Conservation (phyloP, 257 asterid genomes). For the Verbena officinalis region DNA sequence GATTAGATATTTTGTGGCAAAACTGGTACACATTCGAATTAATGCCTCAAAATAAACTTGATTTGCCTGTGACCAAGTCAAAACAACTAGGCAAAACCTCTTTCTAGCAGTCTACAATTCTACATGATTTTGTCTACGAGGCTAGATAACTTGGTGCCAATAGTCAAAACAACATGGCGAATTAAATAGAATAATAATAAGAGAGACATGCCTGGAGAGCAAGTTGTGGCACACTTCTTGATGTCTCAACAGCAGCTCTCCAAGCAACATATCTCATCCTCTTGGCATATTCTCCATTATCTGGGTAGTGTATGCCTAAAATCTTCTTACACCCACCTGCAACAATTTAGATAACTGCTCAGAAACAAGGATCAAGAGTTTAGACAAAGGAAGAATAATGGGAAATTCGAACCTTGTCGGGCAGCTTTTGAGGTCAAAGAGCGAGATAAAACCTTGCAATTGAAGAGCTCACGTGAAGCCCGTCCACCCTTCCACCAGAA, state of each 20-base stretch:
- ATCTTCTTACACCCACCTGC: conserved; percentile 90
- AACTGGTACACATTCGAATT: no score
- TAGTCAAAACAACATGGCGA: conserved; percentile 18
- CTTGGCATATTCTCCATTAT: conserved; percentile 76
- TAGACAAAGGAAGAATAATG: conserved; percentile 14
- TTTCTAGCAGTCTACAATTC: no score
- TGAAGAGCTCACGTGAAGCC: conserved; percentile 74
- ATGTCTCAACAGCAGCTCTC: conserved; percentile 93
- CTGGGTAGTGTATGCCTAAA: conserved; percentile 78
- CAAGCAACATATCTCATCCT: conserved; percentile 75
- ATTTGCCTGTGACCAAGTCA: no score
- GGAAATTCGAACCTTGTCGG: conserved; percentile 72
- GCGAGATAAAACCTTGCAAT: conserved; percentile 80
- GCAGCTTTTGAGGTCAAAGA: conserved; percentile 89
- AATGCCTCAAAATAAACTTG: no score
- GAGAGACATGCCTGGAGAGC: conserved; percentile 72
- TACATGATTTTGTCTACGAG: conserved; percentile 2
- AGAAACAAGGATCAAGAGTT: conserved; percentile 21
- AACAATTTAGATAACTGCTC: conserved; percentile 31
- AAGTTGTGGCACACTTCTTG: conserved; percentile 80
- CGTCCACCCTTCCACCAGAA: conserved; percentile 99
- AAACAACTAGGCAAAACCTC: no score
- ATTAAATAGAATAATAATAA: conserved; percentile 9
- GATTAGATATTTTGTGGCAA: no score
- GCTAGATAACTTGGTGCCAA: conserved; percentile 5